Conservation (phyloP, 768 basidiomycete species). For the Collybia nuda region DNA sequence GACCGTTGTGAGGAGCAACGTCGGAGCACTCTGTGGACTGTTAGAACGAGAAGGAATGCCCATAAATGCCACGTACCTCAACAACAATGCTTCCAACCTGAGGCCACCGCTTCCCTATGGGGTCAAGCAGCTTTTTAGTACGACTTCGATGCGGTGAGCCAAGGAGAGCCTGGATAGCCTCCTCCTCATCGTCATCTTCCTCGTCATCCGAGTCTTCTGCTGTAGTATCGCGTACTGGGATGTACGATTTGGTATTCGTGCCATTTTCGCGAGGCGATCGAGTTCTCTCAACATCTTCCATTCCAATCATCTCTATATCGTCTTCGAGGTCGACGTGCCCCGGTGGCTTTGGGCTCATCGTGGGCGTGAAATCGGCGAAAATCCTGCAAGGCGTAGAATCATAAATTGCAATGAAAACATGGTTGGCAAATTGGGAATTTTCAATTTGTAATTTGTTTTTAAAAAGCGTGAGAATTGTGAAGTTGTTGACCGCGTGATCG, state of each 20-base stretch:
- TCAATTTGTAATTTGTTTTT: constrained; percentile 10
- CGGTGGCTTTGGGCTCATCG: constrained; percentile 27
- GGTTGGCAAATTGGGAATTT: too few species aligned
- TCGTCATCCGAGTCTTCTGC: constrained; percentile 33
- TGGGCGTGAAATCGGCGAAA: background rate
- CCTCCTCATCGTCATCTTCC: constrained; percentile 27
- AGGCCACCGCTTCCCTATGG: constrained; percentile 39
- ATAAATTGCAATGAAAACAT: background rate
- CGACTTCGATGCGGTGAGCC: constrained; percentile 27
- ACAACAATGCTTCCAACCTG: constrained; percentile 64
- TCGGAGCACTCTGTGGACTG: constrained; percentile 74
- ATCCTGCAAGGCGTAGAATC: background rate
- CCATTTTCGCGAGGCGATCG: background rate
- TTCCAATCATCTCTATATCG: constrained; percentile 35
- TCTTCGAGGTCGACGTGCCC: constrained; percentile 25
- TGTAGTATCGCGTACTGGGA: constrained; percentile 7
- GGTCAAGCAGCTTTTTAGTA: constrained; percentile 18
- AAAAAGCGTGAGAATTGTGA: constrained; percentile 12
- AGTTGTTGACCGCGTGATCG: constrained; percentile 19
- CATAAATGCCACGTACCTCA: constrained; percentile 50
- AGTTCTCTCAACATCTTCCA: constrained; percentile 20
- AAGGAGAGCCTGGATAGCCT: constrained; percentile 47
- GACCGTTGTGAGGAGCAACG: constrained; percentile 78
- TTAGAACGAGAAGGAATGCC: background rate
- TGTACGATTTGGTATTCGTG: constrained; percentile 11